Conservation (phyloP, 2,329 filamentous ascomycete species). For the Aspergillus udagawae region DNA sequence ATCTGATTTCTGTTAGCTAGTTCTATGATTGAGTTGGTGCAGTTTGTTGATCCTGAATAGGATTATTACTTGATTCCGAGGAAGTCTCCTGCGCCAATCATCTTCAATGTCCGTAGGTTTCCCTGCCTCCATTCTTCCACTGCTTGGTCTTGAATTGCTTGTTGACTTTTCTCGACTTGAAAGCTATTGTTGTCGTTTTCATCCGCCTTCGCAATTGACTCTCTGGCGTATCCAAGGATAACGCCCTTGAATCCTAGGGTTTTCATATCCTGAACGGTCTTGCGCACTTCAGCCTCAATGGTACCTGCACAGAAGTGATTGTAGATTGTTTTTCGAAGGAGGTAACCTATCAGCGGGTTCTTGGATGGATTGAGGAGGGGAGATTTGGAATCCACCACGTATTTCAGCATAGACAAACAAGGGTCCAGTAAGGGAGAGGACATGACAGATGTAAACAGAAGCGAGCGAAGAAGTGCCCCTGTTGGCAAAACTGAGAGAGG, state of each 20-base stretch:
- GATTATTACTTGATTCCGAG: conserved; percentile 40
- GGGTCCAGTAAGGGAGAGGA: conserved; percentile 16
- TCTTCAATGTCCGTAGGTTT: conserved; percentile 44
- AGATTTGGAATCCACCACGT: conserved; percentile 36
- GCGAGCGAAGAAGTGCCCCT: conserved; percentile 13
- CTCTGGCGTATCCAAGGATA: conserved; percentile 46
- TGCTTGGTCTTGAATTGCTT: conserved; percentile 16
- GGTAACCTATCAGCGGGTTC: conserved; percentile 36
- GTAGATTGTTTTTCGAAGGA: conserved; percentile 40
- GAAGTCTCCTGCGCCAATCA: conserved; percentile 42
- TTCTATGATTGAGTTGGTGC: not conserved
- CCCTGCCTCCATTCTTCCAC: conserved; percentile 47
- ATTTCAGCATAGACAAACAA: conserved; percentile 23
- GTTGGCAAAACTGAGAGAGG: conserved; percentile 17
- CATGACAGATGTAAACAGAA: conserved; percentile 18
- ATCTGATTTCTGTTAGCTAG: conserved; percentile 22
- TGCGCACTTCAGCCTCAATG: conserved; percentile 36
- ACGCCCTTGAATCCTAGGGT: conserved; percentile 45
- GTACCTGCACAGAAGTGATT: conserved; percentile 49
- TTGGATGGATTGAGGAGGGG: conserved; percentile 38
- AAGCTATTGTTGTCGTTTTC: not conserved
- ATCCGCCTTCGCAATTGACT: conserved; percentile 30
- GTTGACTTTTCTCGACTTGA: conserved; percentile 7
- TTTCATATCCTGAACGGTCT: conserved; percentile 37
- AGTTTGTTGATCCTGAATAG: not conserved